These are phyloP conservation scores for Candida tallmaniae DNA, from an alignment of 805 yeast genomes.

Conservation along the genomic window DNA sequence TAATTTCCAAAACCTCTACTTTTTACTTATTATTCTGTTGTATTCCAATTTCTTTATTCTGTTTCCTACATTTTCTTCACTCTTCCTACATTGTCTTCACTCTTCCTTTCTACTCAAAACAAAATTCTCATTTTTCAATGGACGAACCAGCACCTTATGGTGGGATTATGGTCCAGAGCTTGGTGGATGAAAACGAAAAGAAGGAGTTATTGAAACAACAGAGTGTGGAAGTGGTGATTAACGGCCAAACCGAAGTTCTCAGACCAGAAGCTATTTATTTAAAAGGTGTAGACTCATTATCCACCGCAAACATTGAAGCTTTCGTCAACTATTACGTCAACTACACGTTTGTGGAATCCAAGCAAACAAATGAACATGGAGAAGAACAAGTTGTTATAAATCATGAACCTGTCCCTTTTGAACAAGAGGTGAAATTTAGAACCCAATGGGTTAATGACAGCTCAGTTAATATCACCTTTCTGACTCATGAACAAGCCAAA, in stretches of 20 bases:
- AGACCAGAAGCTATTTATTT: conserved; percentile 48
- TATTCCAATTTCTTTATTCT: neutral
- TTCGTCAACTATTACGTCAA: conserved; percentile 48
- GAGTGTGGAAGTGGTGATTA: conserved; percentile 26
- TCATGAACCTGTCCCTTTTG: conserved; percentile 22
- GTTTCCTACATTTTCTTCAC: neutral
- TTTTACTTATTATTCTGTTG: no score
- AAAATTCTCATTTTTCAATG: neutral
- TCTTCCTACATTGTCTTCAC: neutral
- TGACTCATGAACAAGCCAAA: conserved; percentile 36
- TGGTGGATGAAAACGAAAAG: conserved; percentile 34
- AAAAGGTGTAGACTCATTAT: conserved; percentile 60
- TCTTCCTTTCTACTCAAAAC: neutral
- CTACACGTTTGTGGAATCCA: conserved; percentile 15
- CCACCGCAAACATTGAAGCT: conserved; percentile 55
- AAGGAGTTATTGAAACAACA: conserved; percentile 27
- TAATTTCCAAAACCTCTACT: no score
- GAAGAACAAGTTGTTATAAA: conserved; percentile 11
- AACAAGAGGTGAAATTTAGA: conserved; percentile 33
- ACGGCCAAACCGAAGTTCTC: conserved; percentile 27
- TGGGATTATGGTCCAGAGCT: conserved; percentile 36
- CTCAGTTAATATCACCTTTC: conserved; percentile 52
- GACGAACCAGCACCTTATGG: conserved; percentile 35
- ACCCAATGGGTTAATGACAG: conserved; percentile 68
- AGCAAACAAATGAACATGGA: conserved; percentile 5